Evolutionary conservation across 345 rosid genomes (phyloP).

Genomic region (Mercurialis annua): DNA sequence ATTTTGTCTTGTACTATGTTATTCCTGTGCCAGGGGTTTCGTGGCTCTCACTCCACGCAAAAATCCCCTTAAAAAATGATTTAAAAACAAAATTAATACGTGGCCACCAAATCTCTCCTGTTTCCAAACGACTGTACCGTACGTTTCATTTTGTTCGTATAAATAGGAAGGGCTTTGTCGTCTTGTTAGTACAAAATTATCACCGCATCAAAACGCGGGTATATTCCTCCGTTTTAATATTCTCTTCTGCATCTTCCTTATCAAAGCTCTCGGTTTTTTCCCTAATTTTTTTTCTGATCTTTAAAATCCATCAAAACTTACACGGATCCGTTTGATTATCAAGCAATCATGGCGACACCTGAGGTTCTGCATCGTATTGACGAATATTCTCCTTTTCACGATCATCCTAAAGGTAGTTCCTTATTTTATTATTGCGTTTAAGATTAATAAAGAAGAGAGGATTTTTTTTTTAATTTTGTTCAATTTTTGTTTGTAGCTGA

Average conservation of each 20-base stretch:
- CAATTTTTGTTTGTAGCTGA: conserved; percentile 44
- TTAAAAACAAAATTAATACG: neutral
- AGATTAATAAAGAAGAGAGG: neutral
- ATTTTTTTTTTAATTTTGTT: neutral
- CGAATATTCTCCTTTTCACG: conserved; percentile 45
- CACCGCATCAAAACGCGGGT: neutral
- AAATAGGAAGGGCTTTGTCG: neutral
- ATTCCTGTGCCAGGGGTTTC: too few species aligned
- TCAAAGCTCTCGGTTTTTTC: neutral
- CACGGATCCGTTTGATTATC: neutral
- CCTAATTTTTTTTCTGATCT: neutral
- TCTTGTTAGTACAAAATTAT: neutral
- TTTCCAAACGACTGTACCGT: neutral
- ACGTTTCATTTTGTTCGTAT: neutral
- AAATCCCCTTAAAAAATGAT: neutral
- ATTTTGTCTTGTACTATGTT: too few species aligned
- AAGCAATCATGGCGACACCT: conserved; percentile 61
- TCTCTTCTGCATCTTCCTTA: neutral
- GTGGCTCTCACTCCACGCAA: neutral
- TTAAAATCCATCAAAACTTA: neutral
- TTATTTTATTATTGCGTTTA: neutral
- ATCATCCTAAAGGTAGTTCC: conserved; percentile 41
- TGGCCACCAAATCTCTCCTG: neutral
- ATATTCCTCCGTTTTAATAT: neutral
- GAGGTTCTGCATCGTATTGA: conserved; percentile 58